Evolutionary conservation across 2,329 filamentous ascomycete genomes (phyloP).

Genomic region (Pseudopithomyces maydicus): DNA sequence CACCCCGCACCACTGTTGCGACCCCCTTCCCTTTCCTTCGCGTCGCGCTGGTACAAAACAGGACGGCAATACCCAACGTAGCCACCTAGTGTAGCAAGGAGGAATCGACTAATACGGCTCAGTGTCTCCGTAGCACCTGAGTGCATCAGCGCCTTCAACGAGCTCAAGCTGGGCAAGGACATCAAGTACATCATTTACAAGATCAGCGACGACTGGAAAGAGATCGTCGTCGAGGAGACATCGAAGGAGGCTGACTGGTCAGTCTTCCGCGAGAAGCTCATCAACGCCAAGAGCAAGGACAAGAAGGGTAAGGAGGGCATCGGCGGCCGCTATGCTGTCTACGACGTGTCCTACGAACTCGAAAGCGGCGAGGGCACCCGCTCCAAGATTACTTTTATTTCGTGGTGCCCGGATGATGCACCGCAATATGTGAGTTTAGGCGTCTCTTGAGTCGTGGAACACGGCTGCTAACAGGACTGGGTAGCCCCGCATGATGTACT

Average conservation of each 20-base stretch:
- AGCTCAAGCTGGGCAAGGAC: constrained; percentile 81
- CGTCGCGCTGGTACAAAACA: constrained; percentile 8
- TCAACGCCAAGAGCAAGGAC: constrained; percentile 74
- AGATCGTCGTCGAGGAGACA: constrained; percentile 80
- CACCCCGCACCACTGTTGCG: constrained; percentile 18
- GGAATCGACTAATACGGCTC: constrained; percentile 21
- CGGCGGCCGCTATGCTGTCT: constrained; percentile 82
- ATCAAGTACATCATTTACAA: constrained; percentile 86
- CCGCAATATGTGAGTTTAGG: constrained; percentile 68
- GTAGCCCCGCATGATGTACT: constrained; percentile 88
- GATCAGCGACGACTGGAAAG: constrained; percentile 80
- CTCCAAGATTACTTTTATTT: constrained; percentile 54
- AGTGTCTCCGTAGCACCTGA: constrained; percentile 76
- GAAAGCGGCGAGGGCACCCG: constrained; percentile 74
- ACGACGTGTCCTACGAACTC: constrained; percentile 80
- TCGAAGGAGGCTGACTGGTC: constrained; percentile 72
- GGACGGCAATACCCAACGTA: background rate
- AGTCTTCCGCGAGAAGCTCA: constrained; percentile 75
- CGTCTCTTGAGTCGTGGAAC: background rate
- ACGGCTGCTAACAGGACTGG: constrained; percentile 15
- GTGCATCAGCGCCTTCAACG: constrained; percentile 73
- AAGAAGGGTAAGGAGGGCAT: constrained; percentile 61
- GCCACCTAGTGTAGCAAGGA: background rate
- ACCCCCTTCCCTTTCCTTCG: constrained; percentile 15
- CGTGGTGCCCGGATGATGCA: constrained; percentile 65